Base-by-base conservation (phyloP, 2,329 filamentous ascomycete species). In the Fusarium equiseti region DNA sequence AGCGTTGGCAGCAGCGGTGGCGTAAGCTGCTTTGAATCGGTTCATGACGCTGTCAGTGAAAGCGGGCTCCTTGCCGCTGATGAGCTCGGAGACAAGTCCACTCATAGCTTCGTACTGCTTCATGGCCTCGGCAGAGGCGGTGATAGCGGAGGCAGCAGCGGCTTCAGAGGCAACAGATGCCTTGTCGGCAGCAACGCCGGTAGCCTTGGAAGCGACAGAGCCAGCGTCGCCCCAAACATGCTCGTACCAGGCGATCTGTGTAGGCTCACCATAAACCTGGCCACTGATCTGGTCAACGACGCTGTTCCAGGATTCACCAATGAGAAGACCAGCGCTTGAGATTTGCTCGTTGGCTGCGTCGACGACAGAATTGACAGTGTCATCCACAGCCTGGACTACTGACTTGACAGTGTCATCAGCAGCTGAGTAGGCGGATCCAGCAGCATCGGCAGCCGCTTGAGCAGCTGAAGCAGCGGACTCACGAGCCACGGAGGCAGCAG, bases 21-120 rank as follows among this genome's bases (percentile, higher is more conserved):
- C 88, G 75, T 95, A 96, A 1, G 89, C 92, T 5, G 87, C 90
- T 59, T 88, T 88, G 15, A 97, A 85, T 54, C 91, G 88, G 55
- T 84, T 89, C 80, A 94, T 89, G 5, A 95, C 91, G 63, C 92
- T 94, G 76, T 97, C 92, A 0, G 91, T 94, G 75, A 94, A 97
- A 16, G 90, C 89, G 1, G 92, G 90, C 77, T 97, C 93, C 78
- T 91, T 93, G 56, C 92, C 94, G 43, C 86, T 81, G 16, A 97
- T 84, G 2, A 97, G 83, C 79, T 97, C 93, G 3, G 91, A 92
- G 16, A 97, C 86, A 3, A 96, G 86, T 15, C 87, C 88, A 77
- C 90, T 89, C 8, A 97, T 86, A 27, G 89, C 89, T 8, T 87
- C 86, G 72, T 93, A 95, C 73, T 93, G 91, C 50, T 87, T 84